Evolutionary conservation across 2,329 filamentous ascomycete genomes (phyloP).

Genomic region (Emergomyces orientalis): DNA sequence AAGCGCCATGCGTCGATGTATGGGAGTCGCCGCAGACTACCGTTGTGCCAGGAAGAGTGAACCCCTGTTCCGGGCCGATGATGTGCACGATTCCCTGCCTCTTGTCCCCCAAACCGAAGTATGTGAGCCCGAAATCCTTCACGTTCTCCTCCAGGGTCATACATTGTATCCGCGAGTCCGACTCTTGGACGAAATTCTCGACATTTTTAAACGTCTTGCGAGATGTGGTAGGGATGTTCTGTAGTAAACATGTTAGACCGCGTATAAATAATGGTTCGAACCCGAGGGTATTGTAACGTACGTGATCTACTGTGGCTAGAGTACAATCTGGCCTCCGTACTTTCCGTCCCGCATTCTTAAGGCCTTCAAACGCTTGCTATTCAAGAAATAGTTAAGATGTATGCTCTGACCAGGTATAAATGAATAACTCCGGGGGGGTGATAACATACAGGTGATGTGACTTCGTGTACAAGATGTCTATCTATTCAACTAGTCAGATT

Average conservation of each 20-base stretch:
- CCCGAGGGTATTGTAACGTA: constrained; percentile 42
- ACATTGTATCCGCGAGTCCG: constrained; percentile 87
- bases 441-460: constrained; percentile 76
- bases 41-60: constrained; percentile 93
- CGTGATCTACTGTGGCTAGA: constrained; percentile 90
- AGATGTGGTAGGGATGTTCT: constrained; percentile 90
- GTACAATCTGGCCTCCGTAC: constrained; percentile 95
- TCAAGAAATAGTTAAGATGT: constrained; percentile 15
- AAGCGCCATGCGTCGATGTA: constrained; percentile 95
- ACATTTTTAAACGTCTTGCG: constrained; percentile 92
- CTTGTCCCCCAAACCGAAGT: constrained; percentile 93
- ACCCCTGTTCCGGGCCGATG: constrained; percentile 96
- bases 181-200: constrained; percentile 86
- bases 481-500: constrained; percentile 44
- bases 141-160: constrained; percentile 96
- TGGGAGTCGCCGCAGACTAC: constrained; percentile 97
- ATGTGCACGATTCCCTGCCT: constrained; percentile 97
- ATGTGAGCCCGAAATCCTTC: constrained; percentile 90
- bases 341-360: constrained; percentile 76
- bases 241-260: constrained; percentile 1
- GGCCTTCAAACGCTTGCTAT: constrained; percentile 92
- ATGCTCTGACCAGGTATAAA: not conserved
- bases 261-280: not conserved
- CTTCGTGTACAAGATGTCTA: constrained; percentile 94
- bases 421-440: constrained; percentile 13